Evolutionary conservation across 78 protist genomes (phyloP).

Genomic region (Protostelium mycophagum): DNA sequence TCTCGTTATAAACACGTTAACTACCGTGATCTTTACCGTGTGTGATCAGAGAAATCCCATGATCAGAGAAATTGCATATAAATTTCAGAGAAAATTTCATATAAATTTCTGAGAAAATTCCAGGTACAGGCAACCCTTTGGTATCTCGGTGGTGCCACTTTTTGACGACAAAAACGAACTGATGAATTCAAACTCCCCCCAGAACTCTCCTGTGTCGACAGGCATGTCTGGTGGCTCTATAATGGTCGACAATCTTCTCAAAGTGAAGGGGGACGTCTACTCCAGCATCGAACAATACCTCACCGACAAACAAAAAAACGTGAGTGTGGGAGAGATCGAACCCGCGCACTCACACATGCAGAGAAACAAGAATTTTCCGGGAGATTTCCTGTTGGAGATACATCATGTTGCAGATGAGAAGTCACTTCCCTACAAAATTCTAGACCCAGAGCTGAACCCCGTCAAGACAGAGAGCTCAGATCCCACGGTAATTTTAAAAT

Average conservation of each 20-base stretch:
- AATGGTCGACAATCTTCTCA: neutral
- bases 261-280: neutral
- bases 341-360: neutral
- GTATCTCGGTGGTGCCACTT: neutral
- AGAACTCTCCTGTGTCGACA: neutral
- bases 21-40: no score
- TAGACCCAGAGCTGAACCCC: conserved; percentile 5
- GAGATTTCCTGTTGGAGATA: neutral
- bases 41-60: no score
- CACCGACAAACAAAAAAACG: neutral
- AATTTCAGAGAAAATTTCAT: neutral
- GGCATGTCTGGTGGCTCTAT: neutral
- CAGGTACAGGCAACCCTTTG: neutral
- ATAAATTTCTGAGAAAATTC: neutral
- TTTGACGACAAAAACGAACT: neutral
- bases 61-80: no score
- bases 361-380: neutral
- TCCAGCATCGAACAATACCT: neutral
- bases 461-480: neutral
- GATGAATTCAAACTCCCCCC: neutral
- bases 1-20: no score
- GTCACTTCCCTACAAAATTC: neutral
- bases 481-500: neutral
- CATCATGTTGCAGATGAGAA: neutral
- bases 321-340: neutral